Percentiles rank a stretch among this genome's conserved stretches.
Conservation (phyloP, 2,329 filamentous ascomycete genomes). For the Cladobotryum mycophilum region DNA sequence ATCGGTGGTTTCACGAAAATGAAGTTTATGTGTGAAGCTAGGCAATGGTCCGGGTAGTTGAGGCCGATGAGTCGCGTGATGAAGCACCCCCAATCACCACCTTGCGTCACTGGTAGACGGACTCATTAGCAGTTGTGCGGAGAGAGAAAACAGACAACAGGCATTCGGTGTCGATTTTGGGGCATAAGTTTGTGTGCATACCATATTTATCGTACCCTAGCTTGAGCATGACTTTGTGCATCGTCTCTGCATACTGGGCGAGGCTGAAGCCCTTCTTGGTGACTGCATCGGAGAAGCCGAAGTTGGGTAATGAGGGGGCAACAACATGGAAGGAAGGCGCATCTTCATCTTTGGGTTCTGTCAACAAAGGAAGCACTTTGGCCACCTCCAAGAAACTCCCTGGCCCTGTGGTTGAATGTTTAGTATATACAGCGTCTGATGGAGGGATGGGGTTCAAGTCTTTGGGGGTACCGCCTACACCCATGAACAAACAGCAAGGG, state of each 20-base stretch:
- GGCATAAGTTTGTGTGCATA: slow-evolving; percentile 5
- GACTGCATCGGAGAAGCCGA: slow-evolving; percentile 30
- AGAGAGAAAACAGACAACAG: background rate
- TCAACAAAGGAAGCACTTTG: slow-evolving; percentile 51
- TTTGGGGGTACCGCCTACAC: too few species aligned
- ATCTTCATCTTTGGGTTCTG: slow-evolving; percentile 21
- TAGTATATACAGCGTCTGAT: background rate
- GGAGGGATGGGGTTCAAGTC: too few species aligned
- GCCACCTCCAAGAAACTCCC: slow-evolving; percentile 62
- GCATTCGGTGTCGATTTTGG: background rate
- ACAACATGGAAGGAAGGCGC: slow-evolving; percentile 47
- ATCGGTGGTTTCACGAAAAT: slow-evolving; percentile 33
- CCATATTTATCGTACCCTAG: slow-evolving; percentile 49
- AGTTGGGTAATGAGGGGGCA: slow-evolving; percentile 53
- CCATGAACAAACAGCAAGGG: slow-evolving; percentile 64
- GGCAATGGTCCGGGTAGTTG: slow-evolving; percentile 44
- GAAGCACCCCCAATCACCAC: slow-evolving; percentile 65
- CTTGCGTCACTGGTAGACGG: slow-evolving; percentile 43
- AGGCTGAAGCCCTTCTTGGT: slow-evolving; percentile 25
- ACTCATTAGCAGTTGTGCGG: background rate
- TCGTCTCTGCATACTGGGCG: slow-evolving; percentile 42
- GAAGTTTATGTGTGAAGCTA: slow-evolving; percentile 51
- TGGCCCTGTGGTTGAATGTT: slow-evolving; percentile 38
- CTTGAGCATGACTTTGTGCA: slow-evolving; percentile 62
- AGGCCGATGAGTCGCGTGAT: slow-evolving; percentile 57